Conservation (phyloP, 73 alveolate species). For the Paramecium caudatum region DNA sequence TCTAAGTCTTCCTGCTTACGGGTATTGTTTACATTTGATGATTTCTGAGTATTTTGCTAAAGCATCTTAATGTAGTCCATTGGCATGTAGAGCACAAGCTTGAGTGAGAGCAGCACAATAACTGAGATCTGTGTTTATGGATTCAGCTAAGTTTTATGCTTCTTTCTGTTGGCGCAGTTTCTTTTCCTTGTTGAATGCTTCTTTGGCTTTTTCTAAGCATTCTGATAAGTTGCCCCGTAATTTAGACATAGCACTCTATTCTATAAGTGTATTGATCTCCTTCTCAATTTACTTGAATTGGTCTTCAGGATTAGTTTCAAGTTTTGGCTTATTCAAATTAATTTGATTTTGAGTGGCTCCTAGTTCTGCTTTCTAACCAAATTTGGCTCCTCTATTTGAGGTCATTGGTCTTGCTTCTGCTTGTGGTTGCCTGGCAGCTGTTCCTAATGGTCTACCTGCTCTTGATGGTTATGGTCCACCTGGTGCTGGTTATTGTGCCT, state of each 20-base stretch:
- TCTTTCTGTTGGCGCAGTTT: slow-evolving; percentile 86
- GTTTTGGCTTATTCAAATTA: slow-evolving; percentile 49
- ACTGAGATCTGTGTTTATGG: slow-evolving; percentile 86
- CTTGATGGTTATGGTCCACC: slow-evolving; percentile 68
- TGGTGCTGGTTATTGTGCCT: slow-evolving; percentile 69
- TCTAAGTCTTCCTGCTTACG: slow-evolving; percentile 68
- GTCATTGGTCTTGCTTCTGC: slow-evolving; percentile 71
- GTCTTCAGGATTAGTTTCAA: slow-evolving; percentile 80
- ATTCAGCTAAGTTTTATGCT: slow-evolving; percentile 81
- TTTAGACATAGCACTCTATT: slow-evolving; percentile 83
- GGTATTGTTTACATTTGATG: slow-evolving; percentile 66
- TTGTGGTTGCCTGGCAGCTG: slow-evolving; percentile 48
- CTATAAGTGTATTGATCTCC: slow-evolving; percentile 83
- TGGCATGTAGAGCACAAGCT: slow-evolving; percentile 85
- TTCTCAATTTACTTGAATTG: slow-evolving; percentile 83
- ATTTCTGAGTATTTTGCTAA: slow-evolving; percentile 67
- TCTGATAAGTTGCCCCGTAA: slow-evolving; percentile 79
- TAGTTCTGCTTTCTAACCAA: slow-evolving; percentile 52
- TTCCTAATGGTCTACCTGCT: slow-evolving; percentile 46
- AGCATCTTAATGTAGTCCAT: slow-evolving; percentile 75
- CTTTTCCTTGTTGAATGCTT: slow-evolving; percentile 88
- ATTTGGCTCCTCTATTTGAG: slow-evolving; percentile 57
- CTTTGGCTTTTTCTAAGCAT: slow-evolving; percentile 87
- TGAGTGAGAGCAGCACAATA: slow-evolving; percentile 83
- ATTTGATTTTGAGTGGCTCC: slow-evolving; percentile 35